Evolutionary conservation across 805 yeast genomes (phyloP), one percentile per base, ranked within the genome.

Genomic region (Pichia kluyveri): DNA sequence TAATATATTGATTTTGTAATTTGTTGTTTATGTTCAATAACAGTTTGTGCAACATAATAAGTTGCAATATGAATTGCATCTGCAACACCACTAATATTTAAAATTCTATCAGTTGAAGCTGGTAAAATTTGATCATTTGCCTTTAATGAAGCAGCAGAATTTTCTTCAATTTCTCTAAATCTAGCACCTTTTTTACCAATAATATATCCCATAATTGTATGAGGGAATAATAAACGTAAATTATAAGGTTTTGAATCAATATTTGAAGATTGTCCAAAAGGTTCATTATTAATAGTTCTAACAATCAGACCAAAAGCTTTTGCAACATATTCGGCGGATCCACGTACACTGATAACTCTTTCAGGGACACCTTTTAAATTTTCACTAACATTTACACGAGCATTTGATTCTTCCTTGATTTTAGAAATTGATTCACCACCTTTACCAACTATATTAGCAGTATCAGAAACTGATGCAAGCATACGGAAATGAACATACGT

Each of bases 51-150:
- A 48, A 85, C 73, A 60, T 82, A 83, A 63, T 82, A 86, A 0
- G 81, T 71, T 10, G 96, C 96, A 55, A 86, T 85, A 60, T 86
- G 95, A 40, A 88, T 77, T 2, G 96, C 89, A 66, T 87, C 95
- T 1, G 89, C 88, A 14, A 85, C 91, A 8, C 96, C 96, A 6
- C 75, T 69, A 8, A 87, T 75, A 26, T 80, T 72, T 43, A 88
- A 68, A 19, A 84, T 70, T 50, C 95, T 72, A 61, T 88, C 96
- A 15, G 89, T 86, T 0, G 91, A 83, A 51, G 75, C 76, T 1
- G 93, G 86, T 54, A 88, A 67, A 15, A 82, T 76, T 42, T 78
- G 77, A 40, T 83, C 87, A 26, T 83, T 85, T 3, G 95, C 93
- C 54, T 73, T 76, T 48, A 88, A 70, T 49, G 77, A 73, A 2